A percentile compares a stretch with the other conserved stretches of the same genome.
These are phyloP conservation scores for Clavispora asparagi DNA, from an alignment of 805 yeast species.

Conservation along the genomic window DNA sequence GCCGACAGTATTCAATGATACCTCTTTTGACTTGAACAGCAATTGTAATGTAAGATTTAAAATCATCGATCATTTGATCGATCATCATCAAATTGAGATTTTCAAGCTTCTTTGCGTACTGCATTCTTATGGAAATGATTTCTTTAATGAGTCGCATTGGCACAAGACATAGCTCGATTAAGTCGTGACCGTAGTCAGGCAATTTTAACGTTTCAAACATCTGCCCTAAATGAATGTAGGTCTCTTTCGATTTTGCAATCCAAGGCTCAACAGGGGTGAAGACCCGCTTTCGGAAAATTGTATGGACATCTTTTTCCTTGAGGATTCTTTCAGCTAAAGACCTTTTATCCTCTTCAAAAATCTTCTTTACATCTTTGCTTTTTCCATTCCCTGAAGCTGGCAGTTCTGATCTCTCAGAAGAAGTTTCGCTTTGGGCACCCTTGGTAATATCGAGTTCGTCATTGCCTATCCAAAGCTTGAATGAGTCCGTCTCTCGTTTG, in stretches of 20 bases:
- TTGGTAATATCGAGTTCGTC: slow-evolving; percentile 63
- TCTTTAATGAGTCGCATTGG: slow-evolving; percentile 80
- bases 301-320: slow-evolving; percentile 72
- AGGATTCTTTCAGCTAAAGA: slow-evolving; percentile 79
- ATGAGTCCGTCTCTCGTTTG: slow-evolving; percentile 51
- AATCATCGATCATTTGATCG: slow-evolving; percentile 87
- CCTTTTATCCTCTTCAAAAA: slow-evolving; percentile 54
- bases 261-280: slow-evolving; percentile 72
- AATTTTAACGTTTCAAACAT: slow-evolving; percentile 63
- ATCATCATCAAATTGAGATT: slow-evolving; percentile 94
- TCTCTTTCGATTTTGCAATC: slow-evolving; percentile 73
- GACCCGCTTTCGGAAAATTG: slow-evolving; percentile 64
- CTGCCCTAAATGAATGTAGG: slow-evolving; percentile 57
- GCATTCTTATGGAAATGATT: slow-evolving; percentile 64
- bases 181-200: slow-evolving; percentile 63
- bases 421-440: slow-evolving; percentile 18
- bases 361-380: slow-evolving; percentile 14
- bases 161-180: slow-evolving; percentile 63
- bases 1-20: slow-evolving; percentile 52
- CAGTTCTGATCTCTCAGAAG: slow-evolving; percentile 10
- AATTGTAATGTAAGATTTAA: slow-evolving; percentile 67
- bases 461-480: slow-evolving; percentile 81
- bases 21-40: slow-evolving; percentile 73
- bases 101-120: slow-evolving; percentile 70
- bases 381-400: background rate